These are phyloP conservation scores for Avicennia marina DNA, from an alignment of 257 asterid genomes.

Conservation along the genomic window DNA sequence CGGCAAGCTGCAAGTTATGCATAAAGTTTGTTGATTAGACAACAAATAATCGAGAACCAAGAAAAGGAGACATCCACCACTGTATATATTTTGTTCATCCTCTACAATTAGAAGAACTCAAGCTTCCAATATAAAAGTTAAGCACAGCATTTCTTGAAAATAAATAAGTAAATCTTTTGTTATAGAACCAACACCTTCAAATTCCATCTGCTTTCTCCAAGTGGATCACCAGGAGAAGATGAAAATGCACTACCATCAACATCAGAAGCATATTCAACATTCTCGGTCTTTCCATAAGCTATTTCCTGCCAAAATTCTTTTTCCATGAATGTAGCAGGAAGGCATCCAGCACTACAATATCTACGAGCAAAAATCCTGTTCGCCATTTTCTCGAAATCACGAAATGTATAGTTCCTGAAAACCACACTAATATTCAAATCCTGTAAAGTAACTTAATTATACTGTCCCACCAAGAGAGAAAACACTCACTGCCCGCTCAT, in stretches of 20 bases:
- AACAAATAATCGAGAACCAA: background rate
- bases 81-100: background rate
- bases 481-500: slow-evolving; percentile 87
- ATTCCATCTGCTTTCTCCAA: slow-evolving; percentile 96
- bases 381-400: slow-evolving; percentile 99
- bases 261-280: slow-evolving; percentile 99
- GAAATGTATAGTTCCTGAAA: slow-evolving; percentile 89
- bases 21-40: too few species aligned
- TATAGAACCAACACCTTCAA: slow-evolving; percentile 62
- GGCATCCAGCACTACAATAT: slow-evolving; percentile 85
- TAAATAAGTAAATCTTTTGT: slow-evolving; percentile 12
- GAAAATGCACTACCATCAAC: slow-evolving; percentile 99
- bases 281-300: slow-evolving; percentile 91
- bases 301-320: slow-evolving; percentile 99
- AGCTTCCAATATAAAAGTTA: slow-evolving; percentile 10
- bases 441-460: slow-evolving; percentile 13
- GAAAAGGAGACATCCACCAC: slow-evolving; percentile 1
- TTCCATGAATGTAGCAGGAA: slow-evolving; percentile 83
- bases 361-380: slow-evolving; percentile 90
- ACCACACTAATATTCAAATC: slow-evolving; percentile 27
- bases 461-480: slow-evolving; percentile 9
- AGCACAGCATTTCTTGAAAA: background rate
- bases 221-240: slow-evolving; percentile 76
- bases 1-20: too few species aligned
- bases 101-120: slow-evolving; percentile 5